phyloP scores from a whole-genome alignment of 1,284 basidiomycete genomes.

The Amylostereum chailletii region DNA sequence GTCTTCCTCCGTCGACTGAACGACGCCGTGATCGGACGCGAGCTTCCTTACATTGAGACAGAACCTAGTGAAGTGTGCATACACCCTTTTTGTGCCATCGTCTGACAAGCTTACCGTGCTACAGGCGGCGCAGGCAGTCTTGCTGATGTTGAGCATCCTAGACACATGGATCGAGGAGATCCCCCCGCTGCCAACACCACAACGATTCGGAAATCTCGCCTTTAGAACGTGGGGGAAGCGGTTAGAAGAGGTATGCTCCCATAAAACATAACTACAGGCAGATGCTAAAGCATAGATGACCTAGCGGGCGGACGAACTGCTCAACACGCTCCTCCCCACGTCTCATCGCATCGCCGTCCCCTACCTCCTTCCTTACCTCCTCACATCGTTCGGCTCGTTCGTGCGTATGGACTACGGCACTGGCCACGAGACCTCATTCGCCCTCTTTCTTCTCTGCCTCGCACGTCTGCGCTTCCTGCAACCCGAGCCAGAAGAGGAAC shows the following conservation, averaged over 20 bases:
- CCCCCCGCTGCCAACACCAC: slow-evolving; percentile 71
- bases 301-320: slow-evolving; percentile 55
- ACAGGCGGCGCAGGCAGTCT: slow-evolving; percentile 13
- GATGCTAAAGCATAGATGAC: slow-evolving; percentile 4
- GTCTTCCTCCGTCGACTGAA: slow-evolving; percentile 68
- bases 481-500: slow-evolving; percentile 45
- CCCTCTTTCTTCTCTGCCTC: slow-evolving; percentile 68
- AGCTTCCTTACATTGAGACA: slow-evolving; percentile 30
- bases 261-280: not conserved
- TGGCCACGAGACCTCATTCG: slow-evolving; percentile 89
- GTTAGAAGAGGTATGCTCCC: slow-evolving; percentile 60
- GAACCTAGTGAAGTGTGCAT: slow-evolving; percentile 28
- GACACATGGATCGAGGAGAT: slow-evolving; percentile 79
- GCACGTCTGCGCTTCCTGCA: slow-evolving; percentile 55
- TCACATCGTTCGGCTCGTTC: slow-evolving; percentile 87
- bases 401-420: slow-evolving; percentile 94
- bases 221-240: slow-evolving; percentile 84
- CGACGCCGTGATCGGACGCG: slow-evolving; percentile 62
- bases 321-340: slow-evolving; percentile 41
- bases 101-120: not conserved
- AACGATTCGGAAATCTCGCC: slow-evolving; percentile 91
- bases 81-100: slow-evolving; percentile 5
- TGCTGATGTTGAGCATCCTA: slow-evolving; percentile 52
- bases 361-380: slow-evolving; percentile 67
- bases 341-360: slow-evolving; percentile 40